phyloP scores from a whole-genome alignment of 805 yeast genomes.

The Wickerhamomyces queroliae region DNA sequence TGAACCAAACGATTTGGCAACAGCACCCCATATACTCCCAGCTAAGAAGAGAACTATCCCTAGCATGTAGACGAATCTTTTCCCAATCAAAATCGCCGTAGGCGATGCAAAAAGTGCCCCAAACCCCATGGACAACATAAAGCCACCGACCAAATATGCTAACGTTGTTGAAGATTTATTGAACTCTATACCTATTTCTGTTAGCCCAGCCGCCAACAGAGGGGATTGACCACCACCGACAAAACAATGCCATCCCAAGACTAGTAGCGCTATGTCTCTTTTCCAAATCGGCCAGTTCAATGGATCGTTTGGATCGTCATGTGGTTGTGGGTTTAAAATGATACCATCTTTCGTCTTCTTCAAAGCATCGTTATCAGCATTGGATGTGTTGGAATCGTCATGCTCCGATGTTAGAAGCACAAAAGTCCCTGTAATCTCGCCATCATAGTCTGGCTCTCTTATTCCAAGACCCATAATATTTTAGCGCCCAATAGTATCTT shows the following conservation, averaged over 20 bases:
- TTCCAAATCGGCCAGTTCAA: slow-evolving; percentile 61
- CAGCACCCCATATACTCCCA: slow-evolving; percentile 51
- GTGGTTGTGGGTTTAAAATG: slow-evolving; percentile 56
- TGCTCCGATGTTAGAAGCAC: background rate
- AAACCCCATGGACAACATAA: slow-evolving; percentile 53
- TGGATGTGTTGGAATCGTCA: background rate
- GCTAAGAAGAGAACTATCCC: slow-evolving; percentile 44
- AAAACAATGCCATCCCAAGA: slow-evolving; percentile 51
- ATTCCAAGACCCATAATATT: slow-evolving; percentile 24
- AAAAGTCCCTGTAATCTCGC: slow-evolving; percentile 43
- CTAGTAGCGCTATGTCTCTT: slow-evolving; percentile 45
- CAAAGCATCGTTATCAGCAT: slow-evolving; percentile 15
- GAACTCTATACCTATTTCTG: slow-evolving; percentile 36
- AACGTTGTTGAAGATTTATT: slow-evolving; percentile 33
- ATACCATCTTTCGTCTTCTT: slow-evolving; percentile 44
- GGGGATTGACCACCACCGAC: slow-evolving; percentile 62
- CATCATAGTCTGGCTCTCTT: slow-evolving; percentile 30
- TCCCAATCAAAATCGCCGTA: slow-evolving; percentile 50
- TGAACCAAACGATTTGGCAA: slow-evolving; percentile 39
- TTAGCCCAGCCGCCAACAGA: slow-evolving; percentile 51
- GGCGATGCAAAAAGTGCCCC: slow-evolving; percentile 57
- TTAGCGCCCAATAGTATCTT: slow-evolving; percentile 34
- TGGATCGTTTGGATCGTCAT: slow-evolving; percentile 58
- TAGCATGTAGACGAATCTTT: slow-evolving; percentile 45
- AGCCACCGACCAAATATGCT: slow-evolving; percentile 51